Evolutionary conservation across 2,329 filamentous ascomycete species (phyloP), one percentile per base, ranked within the genome.

Genomic region (Phaeosphaeriaceae sp.): DNA sequence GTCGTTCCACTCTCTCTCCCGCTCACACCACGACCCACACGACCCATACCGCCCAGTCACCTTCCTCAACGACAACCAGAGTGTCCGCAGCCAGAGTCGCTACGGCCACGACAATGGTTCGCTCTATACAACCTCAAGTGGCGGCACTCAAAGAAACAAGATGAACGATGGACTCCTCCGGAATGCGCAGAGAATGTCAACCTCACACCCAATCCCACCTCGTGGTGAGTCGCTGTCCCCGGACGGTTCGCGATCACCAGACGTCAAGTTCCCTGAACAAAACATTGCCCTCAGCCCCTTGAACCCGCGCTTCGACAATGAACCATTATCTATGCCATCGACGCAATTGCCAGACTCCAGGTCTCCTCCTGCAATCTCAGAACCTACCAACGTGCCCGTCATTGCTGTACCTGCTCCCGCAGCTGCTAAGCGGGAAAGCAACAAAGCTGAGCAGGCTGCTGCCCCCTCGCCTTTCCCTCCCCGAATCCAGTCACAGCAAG

Each of bases 1-100:
- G 66, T 97, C 94, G 5, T 83, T 98, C 62, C 89, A 93, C 76
- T 96, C 93, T 2, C 83, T 98, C 64, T 91, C 93, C 24, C 88
- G 90, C 53, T 90, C 89, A 1, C 85, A 94, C 47, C 85, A 88
- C 56, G 85, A 88, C 65, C 86, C 89, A 53, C 90, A 96, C 69
- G 94, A 97, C 76, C 94, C 93, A 36, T 98, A 97, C 79, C 88
- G 92, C 51, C 84, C 83, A 0, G 84, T 86, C 17, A 79, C 81
- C 33, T 89, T 91, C 71, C 79, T 86, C 57, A 81, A 76, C 56
- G 80, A 81, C 40, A 81, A 61, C 54, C 64, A 64, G 15, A 76
- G 75, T 60, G 56, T 76, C 70, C 81, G 22, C 57, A 74, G 72
- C 54, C 60, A 60, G 19, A 70, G 61, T 52, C 72, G 70, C 9